Conservation (phyloP, 306 rosid species). For the Medicago truncatula region MtrunA17r5.0-ANR NC_053047.1:40731501-40732000, state of each 20-base stretch:
- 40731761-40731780: neutral
- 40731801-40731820: neutral
- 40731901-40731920: neutral
- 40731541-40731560: slow-evolving; percentile 16
- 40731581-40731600: neutral
- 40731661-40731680: too few relatives aligned
- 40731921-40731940: slow-evolving; percentile 29
- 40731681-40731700: too few relatives aligned
- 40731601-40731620: neutral
- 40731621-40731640: neutral
- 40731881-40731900: neutral
- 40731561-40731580: neutral
- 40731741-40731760: slow-evolving; percentile 35
- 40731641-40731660: too few relatives aligned
- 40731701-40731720: neutral
- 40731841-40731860: slow-evolving; percentile 31
- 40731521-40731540: too few relatives aligned
- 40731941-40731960: neutral
- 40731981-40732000: neutral
- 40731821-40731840: slow-evolving; percentile 35
- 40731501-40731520: too few relatives aligned
- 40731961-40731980: neutral
- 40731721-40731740: slow-evolving; percentile 5
- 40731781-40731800: slow-evolving; percentile 1
- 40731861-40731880: slow-evolving; percentile 11